Conservation (phyloP, 768 basidiomycete species). For the Trametes coccinea region DNA sequence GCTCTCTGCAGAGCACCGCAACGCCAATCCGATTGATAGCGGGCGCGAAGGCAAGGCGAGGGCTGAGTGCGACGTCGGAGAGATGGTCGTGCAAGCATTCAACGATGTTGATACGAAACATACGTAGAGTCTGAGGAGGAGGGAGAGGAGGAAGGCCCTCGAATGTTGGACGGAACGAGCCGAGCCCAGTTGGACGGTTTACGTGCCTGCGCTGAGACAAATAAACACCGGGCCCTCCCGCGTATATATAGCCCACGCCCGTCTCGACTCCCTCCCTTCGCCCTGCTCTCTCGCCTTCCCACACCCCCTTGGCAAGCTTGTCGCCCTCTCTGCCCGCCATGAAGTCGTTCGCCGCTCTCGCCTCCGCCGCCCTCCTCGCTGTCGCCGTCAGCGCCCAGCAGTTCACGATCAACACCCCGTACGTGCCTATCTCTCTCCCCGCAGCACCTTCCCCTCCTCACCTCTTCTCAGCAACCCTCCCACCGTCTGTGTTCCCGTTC, state of each 20-base stretch:
- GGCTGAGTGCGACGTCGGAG: not conserved
- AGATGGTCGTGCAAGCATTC: not conserved
- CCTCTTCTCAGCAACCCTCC: slow-evolving; percentile 41
- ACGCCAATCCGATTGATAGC: no score
- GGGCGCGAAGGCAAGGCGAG: not conserved
- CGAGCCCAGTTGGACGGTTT: slow-evolving; percentile 1
- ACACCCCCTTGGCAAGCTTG: slow-evolving; percentile 17
- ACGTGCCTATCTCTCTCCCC: slow-evolving; percentile 32
- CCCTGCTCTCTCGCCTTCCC: slow-evolving; percentile 30
- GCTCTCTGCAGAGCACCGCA: not conserved
- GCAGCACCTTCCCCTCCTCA: slow-evolving; percentile 13
- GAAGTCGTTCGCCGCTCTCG: slow-evolving; percentile 48
- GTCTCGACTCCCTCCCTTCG: slow-evolving; percentile 25
- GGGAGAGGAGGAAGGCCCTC: not conserved
- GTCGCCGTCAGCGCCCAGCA: slow-evolving; percentile 42
- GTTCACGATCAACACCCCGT: slow-evolving; percentile 72
- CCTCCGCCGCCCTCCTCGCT: slow-evolving; percentile 41
- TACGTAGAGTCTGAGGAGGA: not conserved
- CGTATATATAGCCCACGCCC: slow-evolving; percentile 24
- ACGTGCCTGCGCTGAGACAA: slow-evolving; percentile 20
- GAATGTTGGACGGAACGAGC: slow-evolving; percentile 6
- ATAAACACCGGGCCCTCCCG: slow-evolving; percentile 19
- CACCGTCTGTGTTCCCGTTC: slow-evolving; percentile 52
- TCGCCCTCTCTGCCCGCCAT: slow-evolving; percentile 26
- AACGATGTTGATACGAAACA: no score